phyloP scores from a whole-genome alignment of 169 alveolate species.

The Cryptosporidium bovis region DNA sequence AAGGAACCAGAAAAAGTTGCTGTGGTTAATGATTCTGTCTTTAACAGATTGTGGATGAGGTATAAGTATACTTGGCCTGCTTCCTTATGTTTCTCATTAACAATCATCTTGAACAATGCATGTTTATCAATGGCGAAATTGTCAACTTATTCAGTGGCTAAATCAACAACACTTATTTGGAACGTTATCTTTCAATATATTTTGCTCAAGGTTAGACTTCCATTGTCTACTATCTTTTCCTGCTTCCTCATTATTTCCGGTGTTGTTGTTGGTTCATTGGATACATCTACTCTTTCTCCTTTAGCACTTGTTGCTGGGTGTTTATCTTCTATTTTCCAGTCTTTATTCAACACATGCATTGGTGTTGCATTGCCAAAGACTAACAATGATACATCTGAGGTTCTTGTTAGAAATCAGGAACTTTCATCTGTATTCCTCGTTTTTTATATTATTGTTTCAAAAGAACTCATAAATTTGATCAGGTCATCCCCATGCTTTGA shows the following conservation, averaged over 20 bases:
- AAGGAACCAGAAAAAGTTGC: background rate
- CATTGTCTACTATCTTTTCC: constrained; percentile 38
- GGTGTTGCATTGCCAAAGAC: constrained; percentile 63
- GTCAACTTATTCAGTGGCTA: constrained; percentile 69
- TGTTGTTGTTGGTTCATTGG: constrained; percentile 60
- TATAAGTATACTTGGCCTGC: constrained; percentile 66
- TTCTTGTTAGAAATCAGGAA: constrained; percentile 65
- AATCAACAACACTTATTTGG: constrained; percentile 69
- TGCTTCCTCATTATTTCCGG: constrained; percentile 58
- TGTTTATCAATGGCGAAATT: constrained; percentile 58
- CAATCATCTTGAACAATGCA: constrained; percentile 45
- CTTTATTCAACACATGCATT: constrained; percentile 62
- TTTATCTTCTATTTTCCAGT: constrained; percentile 62
- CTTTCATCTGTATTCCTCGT: constrained; percentile 32
- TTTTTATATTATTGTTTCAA: constrained; percentile 38
- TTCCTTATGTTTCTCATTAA: constrained; percentile 53
- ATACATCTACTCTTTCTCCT: constrained; percentile 58
- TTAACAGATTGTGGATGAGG: constrained; percentile 38
- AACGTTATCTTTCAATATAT: constrained; percentile 60
- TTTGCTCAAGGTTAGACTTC: constrained; percentile 33
- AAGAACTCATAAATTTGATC: constrained; percentile 39
- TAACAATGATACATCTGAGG: constrained; percentile 65
- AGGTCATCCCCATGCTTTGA: constrained; percentile 63
- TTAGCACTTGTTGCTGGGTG: constrained; percentile 67
- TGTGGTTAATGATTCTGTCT: background rate